These are phyloP conservation scores for Boletus pseudo-olivaceus DNA, from an alignment of 768 basidiomycete species.

Conservation along the genomic window DNA sequence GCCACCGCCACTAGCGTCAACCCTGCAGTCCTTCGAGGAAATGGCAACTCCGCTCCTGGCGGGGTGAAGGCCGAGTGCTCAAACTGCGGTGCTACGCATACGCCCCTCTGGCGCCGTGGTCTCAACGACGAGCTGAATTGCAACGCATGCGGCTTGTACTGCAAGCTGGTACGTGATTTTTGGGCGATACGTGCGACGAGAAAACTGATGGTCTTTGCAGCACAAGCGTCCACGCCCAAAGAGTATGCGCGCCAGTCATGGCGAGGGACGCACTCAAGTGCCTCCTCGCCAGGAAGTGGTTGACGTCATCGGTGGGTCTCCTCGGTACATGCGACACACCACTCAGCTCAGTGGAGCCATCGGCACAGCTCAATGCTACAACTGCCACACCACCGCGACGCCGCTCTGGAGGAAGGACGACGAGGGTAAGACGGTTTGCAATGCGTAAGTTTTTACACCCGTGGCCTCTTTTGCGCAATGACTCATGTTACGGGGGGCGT, in stretches of 20 bases:
- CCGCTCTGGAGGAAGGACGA: slow-evolving; percentile 90
- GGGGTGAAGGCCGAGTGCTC: slow-evolving; percentile 80
- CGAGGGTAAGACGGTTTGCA: slow-evolving; percentile 88
- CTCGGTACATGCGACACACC: slow-evolving; percentile 28
- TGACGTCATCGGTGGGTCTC: slow-evolving; percentile 65
- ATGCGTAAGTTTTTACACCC: slow-evolving; percentile 62
- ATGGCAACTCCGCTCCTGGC: slow-evolving; percentile 43
- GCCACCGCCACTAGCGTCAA: slow-evolving; percentile 62
- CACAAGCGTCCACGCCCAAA: slow-evolving; percentile 88
- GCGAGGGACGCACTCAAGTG: slow-evolving; percentile 64
- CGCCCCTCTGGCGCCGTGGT: slow-evolving; percentile 82
- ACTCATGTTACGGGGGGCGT: slow-evolving; percentile 8
- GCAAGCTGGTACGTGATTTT: slow-evolving; percentile 61
- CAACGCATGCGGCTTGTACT: slow-evolving; percentile 86
- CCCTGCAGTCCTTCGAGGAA: slow-evolving; percentile 36
- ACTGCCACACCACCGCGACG: slow-evolving; percentile 86
- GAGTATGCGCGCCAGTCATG: slow-evolving; percentile 76
- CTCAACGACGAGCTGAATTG: slow-evolving; percentile 88
- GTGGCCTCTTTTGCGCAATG: slow-evolving; percentile 5
- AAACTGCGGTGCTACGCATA: slow-evolving; percentile 86
- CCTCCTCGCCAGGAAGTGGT: slow-evolving; percentile 66
- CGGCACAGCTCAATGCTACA: slow-evolving; percentile 76
- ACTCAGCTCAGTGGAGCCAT: slow-evolving; percentile 28
- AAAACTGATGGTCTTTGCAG: slow-evolving; percentile 32
- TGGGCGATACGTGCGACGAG: background rate